Percentiles rank a stretch among this genome's conserved stretches.
phyloP scores from a whole-genome alignment of 805 yeast genomes.

The Wickerhamomyces mucosus region DNA sequence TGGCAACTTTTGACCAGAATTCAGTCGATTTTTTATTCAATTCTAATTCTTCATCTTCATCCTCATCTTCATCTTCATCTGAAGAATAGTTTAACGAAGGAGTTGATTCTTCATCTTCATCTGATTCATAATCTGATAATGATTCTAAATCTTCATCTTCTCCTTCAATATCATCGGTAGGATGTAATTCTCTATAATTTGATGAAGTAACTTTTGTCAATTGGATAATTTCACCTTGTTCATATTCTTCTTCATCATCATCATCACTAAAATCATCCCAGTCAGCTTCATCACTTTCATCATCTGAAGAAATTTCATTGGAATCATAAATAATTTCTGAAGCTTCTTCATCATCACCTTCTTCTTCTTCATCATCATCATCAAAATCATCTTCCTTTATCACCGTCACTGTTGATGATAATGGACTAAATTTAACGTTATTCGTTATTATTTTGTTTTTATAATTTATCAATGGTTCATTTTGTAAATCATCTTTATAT shows the following conservation, averaged over 20 bases:
- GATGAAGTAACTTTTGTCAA: constrained; percentile 1
- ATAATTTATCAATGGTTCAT: constrained; percentile 6
- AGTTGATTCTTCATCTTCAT: constrained; percentile 8
- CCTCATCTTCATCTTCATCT: constrained; percentile 9
- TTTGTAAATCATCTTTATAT: constrained; percentile 7
- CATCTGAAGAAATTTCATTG: constrained; percentile 3
- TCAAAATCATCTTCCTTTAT: constrained; percentile 7
- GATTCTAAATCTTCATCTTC: constrained; percentile 13
- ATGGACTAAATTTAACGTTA: constrained; percentile 7
- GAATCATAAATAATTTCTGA: constrained; percentile 7
- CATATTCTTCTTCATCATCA: constrained; percentile 6
- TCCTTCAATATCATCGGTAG: constrained; percentile 17
- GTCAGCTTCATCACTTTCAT: constrained; percentile 1
- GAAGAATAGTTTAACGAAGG: constrained; percentile 13
- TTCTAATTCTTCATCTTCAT: constrained; percentile 4
- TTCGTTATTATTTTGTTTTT: constrained; percentile 3
- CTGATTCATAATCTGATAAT: constrained; percentile 7
- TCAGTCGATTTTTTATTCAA: constrained; percentile 6
- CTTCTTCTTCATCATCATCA: constrained; percentile 11
- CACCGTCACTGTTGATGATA: constrained; percentile 4
- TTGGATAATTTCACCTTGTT: constrained; percentile 3
- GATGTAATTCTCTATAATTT: constrained; percentile 14
- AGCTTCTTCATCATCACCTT: constrained; percentile 10
- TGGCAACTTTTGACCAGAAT: too few species aligned
- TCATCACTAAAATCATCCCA: constrained; percentile 4